phyloP scores from a whole-genome alignment of 352 stramenopile genomes.

The Phytophthora pistaciae region DNA sequence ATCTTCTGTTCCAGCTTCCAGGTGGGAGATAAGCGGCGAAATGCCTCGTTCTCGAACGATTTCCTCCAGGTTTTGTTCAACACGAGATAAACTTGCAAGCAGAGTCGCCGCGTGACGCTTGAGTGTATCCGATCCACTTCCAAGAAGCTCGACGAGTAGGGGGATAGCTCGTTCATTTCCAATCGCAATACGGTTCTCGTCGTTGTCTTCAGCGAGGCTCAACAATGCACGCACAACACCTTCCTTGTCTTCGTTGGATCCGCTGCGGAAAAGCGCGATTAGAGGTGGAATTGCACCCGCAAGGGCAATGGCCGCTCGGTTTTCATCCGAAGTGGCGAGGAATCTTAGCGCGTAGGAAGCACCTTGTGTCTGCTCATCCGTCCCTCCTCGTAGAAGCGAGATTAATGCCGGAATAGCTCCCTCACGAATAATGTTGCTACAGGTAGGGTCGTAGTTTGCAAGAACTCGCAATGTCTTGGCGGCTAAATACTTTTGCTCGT shows the following conservation, averaged over 20 bases:
- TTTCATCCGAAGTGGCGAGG: background rate
- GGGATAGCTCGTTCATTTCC: background rate
- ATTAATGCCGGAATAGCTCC: background rate
- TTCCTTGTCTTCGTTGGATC: background rate
- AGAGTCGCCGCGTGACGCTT: background rate
- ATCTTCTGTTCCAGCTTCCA: background rate
- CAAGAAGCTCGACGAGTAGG: background rate
- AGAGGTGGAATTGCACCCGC: background rate
- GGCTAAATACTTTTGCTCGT: background rate
- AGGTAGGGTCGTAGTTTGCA: background rate
- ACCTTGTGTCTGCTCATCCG: background rate
- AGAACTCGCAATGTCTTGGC: background rate
- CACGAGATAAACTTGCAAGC: background rate
- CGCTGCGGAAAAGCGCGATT: background rate
- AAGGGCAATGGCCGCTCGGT: background rate
- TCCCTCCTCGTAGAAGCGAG: background rate
- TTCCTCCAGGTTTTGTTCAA: background rate
- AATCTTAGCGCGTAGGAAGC: background rate
- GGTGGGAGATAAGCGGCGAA: background rate
- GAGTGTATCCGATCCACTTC: background rate
- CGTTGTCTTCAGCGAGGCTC: background rate
- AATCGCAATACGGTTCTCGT: background rate
- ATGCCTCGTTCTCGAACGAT: background rate
- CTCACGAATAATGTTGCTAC: background rate
- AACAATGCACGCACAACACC: background rate